Conservation (phyloP, 1,284 basidiomycete genomes). For the Ustilago vetiveriae region DNA sequence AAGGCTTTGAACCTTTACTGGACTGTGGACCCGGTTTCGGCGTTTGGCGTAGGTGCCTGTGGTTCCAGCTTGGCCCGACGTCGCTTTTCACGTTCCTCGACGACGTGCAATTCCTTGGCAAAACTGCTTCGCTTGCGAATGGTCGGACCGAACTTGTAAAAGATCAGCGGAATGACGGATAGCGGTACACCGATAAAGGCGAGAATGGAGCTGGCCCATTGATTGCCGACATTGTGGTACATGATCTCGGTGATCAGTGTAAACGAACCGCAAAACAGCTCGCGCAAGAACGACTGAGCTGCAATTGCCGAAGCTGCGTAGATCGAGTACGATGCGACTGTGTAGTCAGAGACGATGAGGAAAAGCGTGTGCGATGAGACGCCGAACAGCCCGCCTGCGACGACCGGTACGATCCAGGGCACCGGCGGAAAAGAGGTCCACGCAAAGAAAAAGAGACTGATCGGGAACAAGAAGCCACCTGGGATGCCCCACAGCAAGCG, state of each 20-base stretch:
- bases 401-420: conserved; percentile 53
- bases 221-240: conserved; percentile 49
- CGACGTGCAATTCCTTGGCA: conserved; percentile 45
- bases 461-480: conserved; percentile 40
- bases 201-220: conserved; percentile 51
- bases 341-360: conserved; percentile 58
- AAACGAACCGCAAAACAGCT: conserved; percentile 47
- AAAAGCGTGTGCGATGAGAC: conserved; percentile 57
- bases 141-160: conserved; percentile 51
- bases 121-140: conserved; percentile 51
- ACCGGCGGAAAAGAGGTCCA: conserved; percentile 55
- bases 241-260: conserved; percentile 49
- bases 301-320: conserved; percentile 55
- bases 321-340: conserved; percentile 48
- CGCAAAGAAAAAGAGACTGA: conserved; percentile 56
- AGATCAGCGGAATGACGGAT: conserved; percentile 47
- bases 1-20: too few relatives aligned
- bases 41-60: too few relatives aligned
- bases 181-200: conserved; percentile 53
- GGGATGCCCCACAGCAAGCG: conserved; percentile 46
- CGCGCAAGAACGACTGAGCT: conserved; percentile 54
- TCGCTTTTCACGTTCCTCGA: conserved; percentile 32
- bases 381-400: conserved; percentile 49
- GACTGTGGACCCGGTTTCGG: too few relatives aligned
- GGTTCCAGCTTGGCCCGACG: too few relatives aligned